Evolutionary conservation across 345 rosid genomes (phyloP), one percentile per base, ranked within the genome.

Genomic region (Orychophragmus violaceus): DNA sequence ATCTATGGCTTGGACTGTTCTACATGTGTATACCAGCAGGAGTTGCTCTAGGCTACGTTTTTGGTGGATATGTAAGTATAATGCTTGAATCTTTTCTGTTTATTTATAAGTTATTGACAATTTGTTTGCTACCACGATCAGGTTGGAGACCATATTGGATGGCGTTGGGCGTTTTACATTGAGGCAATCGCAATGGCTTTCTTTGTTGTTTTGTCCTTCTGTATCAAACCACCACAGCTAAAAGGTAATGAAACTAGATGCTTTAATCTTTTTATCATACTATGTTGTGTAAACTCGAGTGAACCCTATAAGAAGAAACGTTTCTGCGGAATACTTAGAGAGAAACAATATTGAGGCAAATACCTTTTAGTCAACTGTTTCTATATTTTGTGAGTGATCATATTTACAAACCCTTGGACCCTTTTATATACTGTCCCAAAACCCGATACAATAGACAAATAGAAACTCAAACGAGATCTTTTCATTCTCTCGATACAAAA

Each of bases 11-110:
- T 68, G 89, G 85, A 19, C 74, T 83, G 80, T 94, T 94, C 74
- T 94, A 85, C 84, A 94, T 94, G 99, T 94, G 96, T 68, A 94
- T 94, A 75, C 96, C 99, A 32, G 74, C 89, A 51, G 97, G 99
- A 67, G 70, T 84, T 80, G 97, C 99, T 60, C 29, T 88, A 27
- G 99, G 99, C 69, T 94, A 88, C 36, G 89, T 94, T 11, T 94
- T 84, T 51, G 99, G 99, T 66, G 99, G 97, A 84, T 25, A 76
- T 33, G 99, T 94, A 73, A 82, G 99, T 56, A 62, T 14, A 22
- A 44, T 67, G 50, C 37, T 41, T 2, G 7, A 29, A 35, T 8
- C 10, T 19, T 64, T 44, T 54, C 29, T 35, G 9, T 10, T 29
- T 60, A 4, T 21, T 45, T 25, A 11, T 14, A 39, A 13, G 16